phyloP scores from a whole-genome alignment of 768 basidiomycete species.

The Leccinum aurantiacum region DNA sequence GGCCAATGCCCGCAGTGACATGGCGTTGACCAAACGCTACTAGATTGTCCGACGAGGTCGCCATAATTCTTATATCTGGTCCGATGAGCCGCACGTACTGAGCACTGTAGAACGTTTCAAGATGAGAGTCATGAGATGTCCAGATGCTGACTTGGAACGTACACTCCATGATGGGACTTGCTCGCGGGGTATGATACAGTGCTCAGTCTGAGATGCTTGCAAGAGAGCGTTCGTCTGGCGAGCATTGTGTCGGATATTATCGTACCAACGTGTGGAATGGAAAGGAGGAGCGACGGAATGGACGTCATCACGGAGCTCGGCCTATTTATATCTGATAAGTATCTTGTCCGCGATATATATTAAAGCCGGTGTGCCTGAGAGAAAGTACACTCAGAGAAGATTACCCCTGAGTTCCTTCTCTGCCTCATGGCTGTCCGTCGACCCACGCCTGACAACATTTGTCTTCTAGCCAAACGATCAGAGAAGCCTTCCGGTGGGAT shows the following conservation, averaged over 20 bases:
- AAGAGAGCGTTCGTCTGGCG: slow-evolving; percentile 10
- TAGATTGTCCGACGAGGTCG: slow-evolving; percentile 24
- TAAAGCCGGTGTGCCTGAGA: no score
- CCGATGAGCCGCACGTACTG: background rate
- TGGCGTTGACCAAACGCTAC: slow-evolving; percentile 43
- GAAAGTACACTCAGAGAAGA: no score
- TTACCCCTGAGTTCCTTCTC: no score
- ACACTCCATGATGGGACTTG: slow-evolving; percentile 8
- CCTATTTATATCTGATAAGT: background rate
- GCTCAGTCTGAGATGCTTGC: background rate
- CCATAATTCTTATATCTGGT: slow-evolving; percentile 16
- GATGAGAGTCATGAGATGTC: background rate
- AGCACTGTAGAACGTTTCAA: background rate
- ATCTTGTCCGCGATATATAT: background rate
- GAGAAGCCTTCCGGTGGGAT: slow-evolving; percentile 38
- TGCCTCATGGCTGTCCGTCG: background rate
- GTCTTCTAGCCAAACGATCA: slow-evolving; percentile 1
- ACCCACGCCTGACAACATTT: background rate
- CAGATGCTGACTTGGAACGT: slow-evolving; percentile 7
- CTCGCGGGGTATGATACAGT: background rate
- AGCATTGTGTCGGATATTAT: slow-evolving; percentile 11
- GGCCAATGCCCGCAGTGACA: slow-evolving; percentile 45
- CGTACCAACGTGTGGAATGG: background rate
- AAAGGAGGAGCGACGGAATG: background rate
- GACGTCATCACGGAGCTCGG: background rate